These are phyloP conservation scores for Candida alai DNA, from an alignment of 805 yeast species.

Conservation along the genomic window DNA sequence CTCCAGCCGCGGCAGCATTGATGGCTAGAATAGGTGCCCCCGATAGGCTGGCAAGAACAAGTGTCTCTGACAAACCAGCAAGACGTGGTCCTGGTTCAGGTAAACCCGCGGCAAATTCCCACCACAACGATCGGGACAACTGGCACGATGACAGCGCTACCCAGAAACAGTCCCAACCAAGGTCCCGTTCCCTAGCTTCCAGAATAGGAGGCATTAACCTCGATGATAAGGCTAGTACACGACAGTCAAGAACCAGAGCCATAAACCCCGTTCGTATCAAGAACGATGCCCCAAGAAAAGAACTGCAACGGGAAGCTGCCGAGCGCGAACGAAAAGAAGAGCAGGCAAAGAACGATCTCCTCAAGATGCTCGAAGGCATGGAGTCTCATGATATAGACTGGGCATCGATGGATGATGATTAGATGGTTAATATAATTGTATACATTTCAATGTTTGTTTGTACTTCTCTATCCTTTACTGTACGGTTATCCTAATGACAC, in stretches of 20 bases:
- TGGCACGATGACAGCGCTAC: background rate
- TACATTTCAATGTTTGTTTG: background rate
- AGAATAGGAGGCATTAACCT: background rate
- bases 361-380: constrained; percentile 6
- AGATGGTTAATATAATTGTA: background rate
- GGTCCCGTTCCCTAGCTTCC: background rate
- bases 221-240: background rate
- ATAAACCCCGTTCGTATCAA: background rate
- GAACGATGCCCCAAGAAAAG: background rate
- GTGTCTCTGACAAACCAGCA: background rate
- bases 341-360: constrained; percentile 5
- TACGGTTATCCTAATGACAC: background rate
- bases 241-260: constrained; percentile 1
- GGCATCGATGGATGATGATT: constrained; percentile 10
- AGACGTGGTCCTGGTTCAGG: background rate
- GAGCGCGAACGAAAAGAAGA: constrained; percentile 6
- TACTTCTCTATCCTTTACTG: too few species aligned
- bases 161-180: background rate
- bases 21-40: constrained; percentile 27
- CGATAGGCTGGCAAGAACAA: background rate
- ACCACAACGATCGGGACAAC: constrained; percentile 1
- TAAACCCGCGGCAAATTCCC: constrained; percentile 1
- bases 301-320: background rate
- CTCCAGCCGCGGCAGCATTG: constrained; percentile 28
- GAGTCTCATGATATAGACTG: constrained; percentile 7